Conservation (phyloP, 2,329 filamentous ascomycete genomes). For the Neonectria faginata region DNA sequence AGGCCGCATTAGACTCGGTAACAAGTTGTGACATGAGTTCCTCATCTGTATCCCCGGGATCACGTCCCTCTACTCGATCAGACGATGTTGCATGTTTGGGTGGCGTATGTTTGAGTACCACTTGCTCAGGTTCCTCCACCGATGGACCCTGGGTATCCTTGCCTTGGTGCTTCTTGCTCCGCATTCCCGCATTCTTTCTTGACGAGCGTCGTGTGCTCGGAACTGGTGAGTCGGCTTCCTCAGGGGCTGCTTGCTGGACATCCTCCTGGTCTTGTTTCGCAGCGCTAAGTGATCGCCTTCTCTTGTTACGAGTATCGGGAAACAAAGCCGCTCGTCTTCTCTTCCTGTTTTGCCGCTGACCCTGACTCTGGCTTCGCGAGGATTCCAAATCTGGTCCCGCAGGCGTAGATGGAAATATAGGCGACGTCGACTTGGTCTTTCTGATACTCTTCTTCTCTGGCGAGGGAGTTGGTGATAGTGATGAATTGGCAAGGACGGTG, state of each 20-base stretch:
- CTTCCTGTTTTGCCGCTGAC: slow-evolving; percentile 48
- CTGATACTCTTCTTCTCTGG: slow-evolving; percentile 32
- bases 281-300: slow-evolving; percentile 42
- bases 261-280: slow-evolving; percentile 34
- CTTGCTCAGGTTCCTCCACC: slow-evolving; percentile 25
- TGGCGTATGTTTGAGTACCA: not conserved
- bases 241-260: slow-evolving; percentile 32
- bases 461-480: slow-evolving; percentile 29
- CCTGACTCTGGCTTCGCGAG: slow-evolving; percentile 28
- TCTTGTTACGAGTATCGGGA: slow-evolving; percentile 46
- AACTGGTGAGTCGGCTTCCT: slow-evolving; percentile 34
- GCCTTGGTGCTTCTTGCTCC: slow-evolving; percentile 28
- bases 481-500: slow-evolving; percentile 37
- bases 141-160: slow-evolving; percentile 28
- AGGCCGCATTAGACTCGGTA: slow-evolving; percentile 55
- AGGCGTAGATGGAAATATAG: slow-evolving; percentile 45
- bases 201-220: slow-evolving; percentile 41
- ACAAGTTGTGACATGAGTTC: slow-evolving; percentile 57
- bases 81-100: slow-evolving; percentile 12
- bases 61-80: slow-evolving; percentile 27
- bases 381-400: slow-evolving; percentile 23
- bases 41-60: slow-evolving; percentile 54
- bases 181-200: slow-evolving; percentile 39
- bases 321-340: slow-evolving; percentile 43
- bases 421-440: slow-evolving; percentile 27